phyloP scores from a whole-genome alignment of 257 asterid genomes.

The Linaria vulgaris region DNA sequence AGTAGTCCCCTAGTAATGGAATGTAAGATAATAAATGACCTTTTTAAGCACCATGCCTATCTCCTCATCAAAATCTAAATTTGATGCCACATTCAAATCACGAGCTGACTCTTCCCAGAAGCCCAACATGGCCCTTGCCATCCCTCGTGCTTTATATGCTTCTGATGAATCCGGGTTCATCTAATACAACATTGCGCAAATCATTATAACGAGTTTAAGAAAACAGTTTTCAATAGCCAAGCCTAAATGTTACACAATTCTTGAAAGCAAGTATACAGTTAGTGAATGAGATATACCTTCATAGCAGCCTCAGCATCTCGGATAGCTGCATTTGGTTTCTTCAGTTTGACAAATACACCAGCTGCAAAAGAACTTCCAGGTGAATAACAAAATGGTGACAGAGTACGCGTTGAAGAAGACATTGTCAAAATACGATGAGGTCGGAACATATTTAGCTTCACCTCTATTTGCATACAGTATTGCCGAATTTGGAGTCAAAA shows the following conservation, averaged over 20 bases:
- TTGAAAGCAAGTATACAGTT: background rate
- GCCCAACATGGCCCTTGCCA: slow-evolving; percentile 78
- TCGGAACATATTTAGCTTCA: slow-evolving; percentile 17
- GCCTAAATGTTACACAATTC: background rate
- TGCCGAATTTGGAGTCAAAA: slow-evolving; percentile 57
- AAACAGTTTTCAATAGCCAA: slow-evolving; percentile 8
- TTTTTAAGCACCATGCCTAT: slow-evolving; percentile 52
- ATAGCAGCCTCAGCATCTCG: slow-evolving; percentile 76
- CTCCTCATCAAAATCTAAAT: slow-evolving; percentile 73
- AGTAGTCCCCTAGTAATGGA: background rate
- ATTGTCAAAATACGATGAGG: background rate
- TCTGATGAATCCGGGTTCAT: slow-evolving; percentile 80
- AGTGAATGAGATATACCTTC: slow-evolving; percentile 36
- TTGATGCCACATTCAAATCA: slow-evolving; percentile 73
- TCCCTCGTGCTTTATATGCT: slow-evolving; percentile 82
- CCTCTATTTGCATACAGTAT: slow-evolving; percentile 64
- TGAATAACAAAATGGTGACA: slow-evolving; percentile 1
- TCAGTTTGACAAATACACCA: slow-evolving; percentile 53
- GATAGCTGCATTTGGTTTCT: slow-evolving; percentile 77
- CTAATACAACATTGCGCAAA: slow-evolving; percentile 34
- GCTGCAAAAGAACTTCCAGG: slow-evolving; percentile 37
- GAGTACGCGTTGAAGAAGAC: background rate
- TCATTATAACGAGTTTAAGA: background rate
- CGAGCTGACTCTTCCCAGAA: slow-evolving; percentile 81
- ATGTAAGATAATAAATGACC: too few species aligned